phyloP scores from a whole-genome alignment of 129 eudicot species.

The Tanacetum coccineum region DNA sequence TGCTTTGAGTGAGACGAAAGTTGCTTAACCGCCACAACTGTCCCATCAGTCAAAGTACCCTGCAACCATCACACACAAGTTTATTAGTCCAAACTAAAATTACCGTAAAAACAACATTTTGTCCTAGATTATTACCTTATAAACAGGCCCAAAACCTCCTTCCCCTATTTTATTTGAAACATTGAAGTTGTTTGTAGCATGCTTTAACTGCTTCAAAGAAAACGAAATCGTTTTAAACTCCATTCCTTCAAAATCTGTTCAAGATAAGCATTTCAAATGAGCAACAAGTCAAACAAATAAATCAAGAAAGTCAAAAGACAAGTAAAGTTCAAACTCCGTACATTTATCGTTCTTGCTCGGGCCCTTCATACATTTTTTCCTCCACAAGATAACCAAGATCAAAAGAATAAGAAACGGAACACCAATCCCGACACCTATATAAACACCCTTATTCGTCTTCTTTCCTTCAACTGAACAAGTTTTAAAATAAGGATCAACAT shows the following conservation, averaged over 20 bases:
- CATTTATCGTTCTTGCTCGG: conserved; percentile 39
- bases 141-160: conserved; percentile 92
- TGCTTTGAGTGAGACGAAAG: conserved; percentile 75
- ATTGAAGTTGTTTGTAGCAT: conserved; percentile 71
- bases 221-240: conserved; percentile 63
- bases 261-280: conserved; percentile 7
- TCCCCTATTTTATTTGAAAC: conserved; percentile 63
- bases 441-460: conserved; percentile 32
- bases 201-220: conserved; percentile 59
- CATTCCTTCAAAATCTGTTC: conserved; percentile 61
- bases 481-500: conserved; percentile 59
- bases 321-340: not conserved
- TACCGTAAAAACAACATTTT: not conserved
- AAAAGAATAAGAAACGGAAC: conserved; percentile 25
- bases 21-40: conserved; percentile 74
- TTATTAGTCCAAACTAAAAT: conserved; percentile 13
- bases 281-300: conserved; percentile 7
- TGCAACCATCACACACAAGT: conserved; percentile 31
- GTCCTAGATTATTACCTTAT: conserved; percentile 43
- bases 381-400: conserved; percentile 44
- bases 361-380: conserved; percentile 38
- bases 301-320: conserved; percentile 17
- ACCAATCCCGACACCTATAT: conserved; percentile 44
- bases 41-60: conserved; percentile 73
- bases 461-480: conserved; percentile 41